Conservation (phyloP, 2,329 filamentous ascomycete species). For the Cryphonectria carpinicola region DNA sequence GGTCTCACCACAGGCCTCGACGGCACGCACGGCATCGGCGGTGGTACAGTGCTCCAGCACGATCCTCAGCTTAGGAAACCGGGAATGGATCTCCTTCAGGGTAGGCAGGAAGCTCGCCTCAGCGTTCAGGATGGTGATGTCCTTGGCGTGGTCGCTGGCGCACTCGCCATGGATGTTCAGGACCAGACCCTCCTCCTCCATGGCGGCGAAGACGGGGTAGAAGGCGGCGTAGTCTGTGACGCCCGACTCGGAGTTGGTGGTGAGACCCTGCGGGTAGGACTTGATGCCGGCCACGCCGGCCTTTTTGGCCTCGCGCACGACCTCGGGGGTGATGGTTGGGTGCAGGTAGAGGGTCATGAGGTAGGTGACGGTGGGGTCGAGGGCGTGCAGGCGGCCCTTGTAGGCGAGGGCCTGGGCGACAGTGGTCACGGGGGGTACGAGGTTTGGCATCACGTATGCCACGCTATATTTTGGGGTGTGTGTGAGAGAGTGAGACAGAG, state of each 20-base stretch:
- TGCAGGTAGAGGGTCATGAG: slow-evolving; percentile 74
- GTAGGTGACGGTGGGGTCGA: slow-evolving; percentile 67
- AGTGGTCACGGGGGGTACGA: slow-evolving; percentile 65
- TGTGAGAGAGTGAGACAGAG: neutral
- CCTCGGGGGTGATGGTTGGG: slow-evolving; percentile 65
- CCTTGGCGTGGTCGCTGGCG: slow-evolving; percentile 45
- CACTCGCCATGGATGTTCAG: slow-evolving; percentile 89
- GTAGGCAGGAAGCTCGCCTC: slow-evolving; percentile 82
- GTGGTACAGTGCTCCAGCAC: slow-evolving; percentile 88
- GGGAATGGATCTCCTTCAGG: slow-evolving; percentile 70
- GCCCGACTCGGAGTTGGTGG: slow-evolving; percentile 70
- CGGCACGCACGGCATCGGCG: slow-evolving; percentile 76
- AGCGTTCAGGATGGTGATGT: slow-evolving; percentile 66
- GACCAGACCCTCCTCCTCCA: slow-evolving; percentile 77
- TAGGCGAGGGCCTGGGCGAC: slow-evolving; percentile 69
- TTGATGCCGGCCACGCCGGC: slow-evolving; percentile 76
- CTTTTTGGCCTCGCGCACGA: slow-evolving; percentile 72
- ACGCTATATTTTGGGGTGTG: slow-evolving; percentile 27
- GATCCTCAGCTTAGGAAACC: slow-evolving; percentile 74
- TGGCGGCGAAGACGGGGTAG: slow-evolving; percentile 82
- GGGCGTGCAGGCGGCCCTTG: slow-evolving; percentile 60
- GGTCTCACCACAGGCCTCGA: slow-evolving; percentile 74
- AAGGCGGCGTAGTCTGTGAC: slow-evolving; percentile 72
- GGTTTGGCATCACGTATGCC: slow-evolving; percentile 58
- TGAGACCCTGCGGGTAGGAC: slow-evolving; percentile 67